These are phyloP conservation scores for Colletotrichum plurivorum DNA, from an alignment of 2,329 filamentous ascomycete genomes.

Conservation along the genomic window DNA sequence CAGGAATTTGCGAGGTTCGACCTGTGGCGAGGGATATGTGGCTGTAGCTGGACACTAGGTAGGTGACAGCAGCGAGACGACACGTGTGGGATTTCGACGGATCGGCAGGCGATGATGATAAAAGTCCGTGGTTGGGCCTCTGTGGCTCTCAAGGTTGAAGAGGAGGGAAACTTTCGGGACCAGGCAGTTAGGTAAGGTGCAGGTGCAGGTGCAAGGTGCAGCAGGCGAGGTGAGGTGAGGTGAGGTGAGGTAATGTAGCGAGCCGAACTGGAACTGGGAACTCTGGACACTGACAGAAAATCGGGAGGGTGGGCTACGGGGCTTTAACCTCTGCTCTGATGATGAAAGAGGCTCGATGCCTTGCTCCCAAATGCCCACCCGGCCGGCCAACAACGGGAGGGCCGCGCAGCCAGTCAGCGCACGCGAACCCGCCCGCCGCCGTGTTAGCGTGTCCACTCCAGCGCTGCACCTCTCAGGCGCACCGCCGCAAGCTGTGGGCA, in stretches of 20 bases:
- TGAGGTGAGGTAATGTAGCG: conserved; percentile 3
- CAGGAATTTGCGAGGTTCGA: conserved; percentile 11
- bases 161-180: neutral
- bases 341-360: conserved; percentile 42
- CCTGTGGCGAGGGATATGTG: conserved; percentile 9
- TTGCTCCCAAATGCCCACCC: neutral
- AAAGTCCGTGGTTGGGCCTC: conserved; percentile 17
- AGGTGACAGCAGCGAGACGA: conserved; percentile 7
- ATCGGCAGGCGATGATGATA: conserved; percentile 18
- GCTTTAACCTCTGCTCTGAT: conserved; percentile 38
- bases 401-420: conserved; percentile 4
- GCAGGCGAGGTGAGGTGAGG: neutral
- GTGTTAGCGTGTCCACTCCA: conserved; percentile 8
- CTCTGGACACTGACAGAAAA: conserved; percentile 33
- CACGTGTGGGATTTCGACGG: conserved; percentile 29
- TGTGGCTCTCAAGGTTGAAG: conserved; percentile 7
- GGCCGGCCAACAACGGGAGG: conserved; percentile 14
- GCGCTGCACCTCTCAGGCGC: neutral
- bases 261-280: conserved; percentile 8
- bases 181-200: too few relatives aligned
- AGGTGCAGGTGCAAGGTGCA: neutral
- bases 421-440: neutral
- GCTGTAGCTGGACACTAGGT: neutral
- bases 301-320: conserved; percentile 42
- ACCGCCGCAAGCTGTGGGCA: neutral